Conservation (phyloP, 345 rosid species). For the Melaleuca alternifolia region DNA sequence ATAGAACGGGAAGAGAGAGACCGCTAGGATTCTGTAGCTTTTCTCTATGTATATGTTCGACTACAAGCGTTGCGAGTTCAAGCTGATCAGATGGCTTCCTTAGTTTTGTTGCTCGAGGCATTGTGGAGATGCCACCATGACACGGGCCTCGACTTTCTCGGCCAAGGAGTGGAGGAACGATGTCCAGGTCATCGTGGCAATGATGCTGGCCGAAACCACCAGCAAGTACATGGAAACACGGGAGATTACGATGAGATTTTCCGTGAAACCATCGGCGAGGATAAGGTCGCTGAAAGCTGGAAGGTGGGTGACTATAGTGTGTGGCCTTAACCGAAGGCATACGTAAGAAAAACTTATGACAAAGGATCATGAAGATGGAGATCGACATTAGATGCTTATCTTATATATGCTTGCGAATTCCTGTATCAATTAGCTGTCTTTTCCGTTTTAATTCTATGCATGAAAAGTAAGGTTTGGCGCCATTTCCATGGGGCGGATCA, state of each 20-base stretch:
- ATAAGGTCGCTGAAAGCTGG: not conserved
- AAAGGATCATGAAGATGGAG: not conserved
- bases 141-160: not conserved
- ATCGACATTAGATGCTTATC: not conserved
- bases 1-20: not conserved
- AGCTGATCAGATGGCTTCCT: not conserved
- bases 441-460: not conserved
- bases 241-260: not conserved
- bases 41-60: not conserved
- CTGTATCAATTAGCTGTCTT: not conserved
- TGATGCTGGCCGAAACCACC: not conserved
- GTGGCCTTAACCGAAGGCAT: not conserved
- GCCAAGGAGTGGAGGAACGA: not conserved
- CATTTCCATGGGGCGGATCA: not conserved
- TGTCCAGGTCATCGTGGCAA: not conserved
- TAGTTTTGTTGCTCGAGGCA: not conserved
- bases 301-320: not conserved
- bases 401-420: not conserved
- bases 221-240: not conserved
- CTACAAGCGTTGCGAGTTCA: not conserved
- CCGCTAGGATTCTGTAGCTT: not conserved
- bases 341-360: not conserved
- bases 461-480: not conserved
- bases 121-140: not conserved
- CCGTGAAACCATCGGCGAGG: not conserved